These are phyloP conservation scores for Stachybotrys chartarum DNA, from an alignment of 2,329 filamentous ascomycete genomes.

Conservation along the genomic window DNA sequence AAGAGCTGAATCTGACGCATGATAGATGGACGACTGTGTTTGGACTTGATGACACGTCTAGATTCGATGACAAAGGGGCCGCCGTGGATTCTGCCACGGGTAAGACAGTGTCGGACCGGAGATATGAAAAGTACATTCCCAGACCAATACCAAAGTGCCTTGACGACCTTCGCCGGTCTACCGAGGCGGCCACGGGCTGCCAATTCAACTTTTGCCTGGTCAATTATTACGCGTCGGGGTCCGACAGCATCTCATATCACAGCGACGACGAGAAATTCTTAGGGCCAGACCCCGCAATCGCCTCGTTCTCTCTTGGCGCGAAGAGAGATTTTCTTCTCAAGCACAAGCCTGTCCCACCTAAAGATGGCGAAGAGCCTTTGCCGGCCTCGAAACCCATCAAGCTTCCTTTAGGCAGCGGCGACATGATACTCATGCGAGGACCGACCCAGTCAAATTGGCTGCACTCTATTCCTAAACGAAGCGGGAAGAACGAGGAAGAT, in stretches of 20 bases:
- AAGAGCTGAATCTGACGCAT: neutral
- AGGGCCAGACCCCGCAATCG: constrained; percentile 61
- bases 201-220: constrained; percentile 74
- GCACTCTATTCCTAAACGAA: constrained; percentile 71
- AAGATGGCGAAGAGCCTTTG: constrained; percentile 18
- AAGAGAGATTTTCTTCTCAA: constrained; percentile 72
- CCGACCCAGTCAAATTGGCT: constrained; percentile 70
- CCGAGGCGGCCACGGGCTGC: constrained; percentile 59
- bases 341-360: constrained; percentile 54
- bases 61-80: constrained; percentile 40
- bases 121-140: constrained; percentile 48
- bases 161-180: constrained; percentile 51
- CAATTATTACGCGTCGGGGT: constrained; percentile 74
- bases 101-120: constrained; percentile 40
- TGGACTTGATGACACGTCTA: constrained; percentile 54
- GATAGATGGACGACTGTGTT: constrained; percentile 46
- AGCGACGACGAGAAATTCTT: constrained; percentile 76
- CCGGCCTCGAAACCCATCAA: constrained; percentile 35
- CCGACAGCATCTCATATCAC: constrained; percentile 73
- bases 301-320: constrained; percentile 67
- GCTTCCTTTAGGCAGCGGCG: constrained; percentile 54
- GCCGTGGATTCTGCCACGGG: constrained; percentile 37
- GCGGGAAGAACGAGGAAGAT: constrained; percentile 54
- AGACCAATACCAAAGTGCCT: constrained; percentile 67
- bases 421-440: constrained; percentile 75